These are phyloP conservation scores for Bjerkandera adusta DNA, from an alignment of 1,284 basidiomycete genomes.

Conservation along the genomic window DNA sequence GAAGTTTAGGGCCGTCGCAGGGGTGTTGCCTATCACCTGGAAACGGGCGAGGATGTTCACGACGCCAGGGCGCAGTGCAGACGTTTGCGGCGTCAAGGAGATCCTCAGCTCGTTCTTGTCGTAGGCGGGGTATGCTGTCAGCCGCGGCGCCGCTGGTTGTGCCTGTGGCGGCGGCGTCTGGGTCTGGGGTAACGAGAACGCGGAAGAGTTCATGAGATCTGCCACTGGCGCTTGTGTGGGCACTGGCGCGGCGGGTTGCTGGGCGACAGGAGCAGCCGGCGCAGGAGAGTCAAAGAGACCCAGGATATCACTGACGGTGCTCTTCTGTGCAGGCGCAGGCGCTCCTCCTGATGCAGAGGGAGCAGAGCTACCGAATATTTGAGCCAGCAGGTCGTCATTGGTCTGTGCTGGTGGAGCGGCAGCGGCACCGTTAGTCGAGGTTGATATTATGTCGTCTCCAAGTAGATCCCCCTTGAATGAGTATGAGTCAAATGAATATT, in stretches of 20 bases:
- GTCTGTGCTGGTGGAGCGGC: conserved; percentile 50
- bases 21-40: conserved; percentile 56
- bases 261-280: conserved; percentile 30
- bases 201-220: conserved; percentile 24
- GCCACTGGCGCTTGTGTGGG: conserved; percentile 23
- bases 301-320: conserved; percentile 87
- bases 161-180: conserved; percentile 35
- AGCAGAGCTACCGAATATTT: conserved; percentile 81
- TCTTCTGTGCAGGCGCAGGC: conserved; percentile 48
- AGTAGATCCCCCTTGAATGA: conserved; percentile 63
- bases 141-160: conserved; percentile 44
- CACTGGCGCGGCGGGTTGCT: conserved; percentile 22
- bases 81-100: conserved; percentile 85
- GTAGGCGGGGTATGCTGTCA: conserved; percentile 84
- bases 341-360: conserved; percentile 40
- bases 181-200: conserved; percentile 36
- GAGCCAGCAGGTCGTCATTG: conserved; percentile 88
- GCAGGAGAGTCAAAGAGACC: conserved; percentile 72
- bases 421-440: conserved; percentile 27
- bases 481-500: conserved; percentile 3
- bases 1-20: conserved; percentile 76
- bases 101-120: conserved; percentile 90
- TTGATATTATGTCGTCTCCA: conserved; percentile 64
- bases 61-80: conserved; percentile 76
- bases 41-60: conserved; percentile 92